phyloP scores from a whole-genome alignment of 2,329 filamentous ascomycete species.

The Penicillium brasilianum region DNA sequence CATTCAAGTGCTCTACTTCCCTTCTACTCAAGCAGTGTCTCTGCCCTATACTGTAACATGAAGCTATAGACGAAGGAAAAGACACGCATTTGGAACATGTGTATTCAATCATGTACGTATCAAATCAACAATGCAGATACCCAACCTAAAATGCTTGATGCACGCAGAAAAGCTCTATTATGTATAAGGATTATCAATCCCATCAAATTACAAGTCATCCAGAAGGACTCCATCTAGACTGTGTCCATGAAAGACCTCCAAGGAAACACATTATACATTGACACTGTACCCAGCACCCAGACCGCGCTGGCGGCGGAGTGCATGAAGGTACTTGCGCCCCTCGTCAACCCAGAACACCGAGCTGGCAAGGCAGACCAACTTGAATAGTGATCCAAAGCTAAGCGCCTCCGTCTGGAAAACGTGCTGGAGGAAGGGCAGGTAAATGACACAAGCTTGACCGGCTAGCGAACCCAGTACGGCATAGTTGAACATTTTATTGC shows the following conservation, averaged over 20 bases:
- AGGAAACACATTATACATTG: slow-evolving; percentile 42
- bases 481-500: slow-evolving; percentile 95
- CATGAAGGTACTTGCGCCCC: slow-evolving; percentile 71
- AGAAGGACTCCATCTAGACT: not conserved
- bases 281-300: slow-evolving; percentile 48
- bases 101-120: slow-evolving; percentile 21
- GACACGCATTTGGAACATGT: not conserved
- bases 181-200: slow-evolving; percentile 26
- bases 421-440: slow-evolving; percentile 89
- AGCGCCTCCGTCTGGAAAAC: slow-evolving; percentile 96
- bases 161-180: slow-evolving; percentile 23
- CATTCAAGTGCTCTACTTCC: too few relatives aligned
- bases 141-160: slow-evolving; percentile 5
- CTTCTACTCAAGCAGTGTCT: too few relatives aligned
- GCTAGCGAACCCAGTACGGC: slow-evolving; percentile 83
- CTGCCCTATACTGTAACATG: too few relatives aligned
- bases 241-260: not conserved
- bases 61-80: not conserved
- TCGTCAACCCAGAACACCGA: slow-evolving; percentile 96
- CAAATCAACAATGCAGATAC: slow-evolving; percentile 9
- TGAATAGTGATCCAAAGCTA: slow-evolving; percentile 72
- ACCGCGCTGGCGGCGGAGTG: slow-evolving; percentile 37
- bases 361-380: slow-evolving; percentile 77
- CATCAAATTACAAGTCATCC: slow-evolving; percentile 19
- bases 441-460: slow-evolving; percentile 90